Conservation (phyloP, 2,329 filamentous ascomycete genomes). For the Aspergillus sp. region DNA sequence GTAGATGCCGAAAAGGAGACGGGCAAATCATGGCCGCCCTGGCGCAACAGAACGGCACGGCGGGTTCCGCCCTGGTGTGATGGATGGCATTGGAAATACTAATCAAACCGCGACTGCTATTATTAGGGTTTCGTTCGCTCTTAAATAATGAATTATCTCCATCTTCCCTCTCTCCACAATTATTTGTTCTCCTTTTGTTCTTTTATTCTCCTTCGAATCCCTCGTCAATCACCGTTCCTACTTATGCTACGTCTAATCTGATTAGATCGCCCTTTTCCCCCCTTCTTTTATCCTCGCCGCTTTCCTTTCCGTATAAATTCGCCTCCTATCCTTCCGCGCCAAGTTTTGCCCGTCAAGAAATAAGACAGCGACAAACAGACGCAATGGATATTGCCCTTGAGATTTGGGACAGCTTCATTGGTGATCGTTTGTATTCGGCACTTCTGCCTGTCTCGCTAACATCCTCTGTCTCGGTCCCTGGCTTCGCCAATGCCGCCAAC, state of each 20-base stretch:
- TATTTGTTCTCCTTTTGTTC: no score
- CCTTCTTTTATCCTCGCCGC: neutral
- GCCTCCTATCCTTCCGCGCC: neutral
- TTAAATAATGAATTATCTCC: no score
- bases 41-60: slow-evolving; percentile 15
- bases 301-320: neutral
- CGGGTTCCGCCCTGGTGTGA: slow-evolving; percentile 30
- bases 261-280: no score
- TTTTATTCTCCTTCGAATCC: no score
- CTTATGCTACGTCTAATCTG: no score
- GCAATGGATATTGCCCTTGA: slow-evolving; percentile 90
- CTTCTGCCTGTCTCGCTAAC: slow-evolving; percentile 54
- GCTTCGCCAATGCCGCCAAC: slow-evolving; percentile 48
- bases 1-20: neutral
- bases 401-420: slow-evolving; percentile 68
- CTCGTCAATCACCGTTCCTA: no score
- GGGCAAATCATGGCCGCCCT: slow-evolving; percentile 8
- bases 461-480: slow-evolving; percentile 46
- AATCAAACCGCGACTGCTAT: no score
- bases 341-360: neutral
- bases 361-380: neutral
- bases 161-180: no score
- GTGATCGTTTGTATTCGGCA: slow-evolving; percentile 69
- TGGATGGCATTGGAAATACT: neutral
- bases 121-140: no score